Percentiles rank a stretch among this genome's conserved stretches.
Conservation (phyloP, 352 stramenopile genomes). For the Globisporangium orthogonon region DNA sequence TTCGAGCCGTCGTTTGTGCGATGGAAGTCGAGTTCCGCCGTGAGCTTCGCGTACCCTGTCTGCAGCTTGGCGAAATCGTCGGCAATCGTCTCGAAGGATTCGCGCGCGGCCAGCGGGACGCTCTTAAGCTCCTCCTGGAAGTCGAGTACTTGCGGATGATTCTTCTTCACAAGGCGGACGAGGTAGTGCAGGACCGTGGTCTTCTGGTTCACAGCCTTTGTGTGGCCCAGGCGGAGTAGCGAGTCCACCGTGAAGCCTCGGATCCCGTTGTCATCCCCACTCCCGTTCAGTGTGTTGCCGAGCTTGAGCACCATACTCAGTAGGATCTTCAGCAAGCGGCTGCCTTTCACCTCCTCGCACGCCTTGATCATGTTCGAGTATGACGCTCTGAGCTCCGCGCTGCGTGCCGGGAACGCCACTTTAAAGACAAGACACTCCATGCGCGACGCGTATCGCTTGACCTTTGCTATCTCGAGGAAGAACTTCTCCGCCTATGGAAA, state of each 20-base stretch:
- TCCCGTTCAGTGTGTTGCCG: conserved; percentile 95
- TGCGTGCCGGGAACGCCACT: conserved; percentile 58
- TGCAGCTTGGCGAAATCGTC: conserved; percentile 61
- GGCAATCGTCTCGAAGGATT: conserved; percentile 63
- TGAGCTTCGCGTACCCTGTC: conserved; percentile 36
- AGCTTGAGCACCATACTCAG: conserved; percentile 97
- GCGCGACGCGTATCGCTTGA: conserved; percentile 54
- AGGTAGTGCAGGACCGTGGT: conserved; percentile 98
- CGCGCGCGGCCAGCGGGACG: conserved; percentile 79
- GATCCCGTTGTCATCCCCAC: conserved; percentile 80
- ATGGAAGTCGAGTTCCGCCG: conserved; percentile 35
- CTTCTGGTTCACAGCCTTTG: conserved; percentile 96
- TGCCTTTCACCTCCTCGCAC: conserved; percentile 92
- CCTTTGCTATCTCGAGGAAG: conserved; percentile 80
- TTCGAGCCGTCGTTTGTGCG: conserved; percentile 7
- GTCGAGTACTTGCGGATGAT: conserved; percentile 89
- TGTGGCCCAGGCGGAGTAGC: conserved; percentile 89
- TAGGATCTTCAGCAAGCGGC: conserved; percentile 90
- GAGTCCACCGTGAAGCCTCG: conserved; percentile 95
- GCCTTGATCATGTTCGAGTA: conserved; percentile 84
- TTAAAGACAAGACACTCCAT: conserved; percentile 84
- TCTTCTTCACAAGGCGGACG: conserved; percentile 93
- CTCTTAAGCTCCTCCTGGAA: conserved; percentile 88
- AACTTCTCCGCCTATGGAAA: conserved; percentile 72
- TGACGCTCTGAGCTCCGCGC: conserved; percentile 76